These are phyloP conservation scores for Phytophthora aleatoria DNA, from an alignment of 352 stramenopile genomes.

Conservation along the genomic window DNA sequence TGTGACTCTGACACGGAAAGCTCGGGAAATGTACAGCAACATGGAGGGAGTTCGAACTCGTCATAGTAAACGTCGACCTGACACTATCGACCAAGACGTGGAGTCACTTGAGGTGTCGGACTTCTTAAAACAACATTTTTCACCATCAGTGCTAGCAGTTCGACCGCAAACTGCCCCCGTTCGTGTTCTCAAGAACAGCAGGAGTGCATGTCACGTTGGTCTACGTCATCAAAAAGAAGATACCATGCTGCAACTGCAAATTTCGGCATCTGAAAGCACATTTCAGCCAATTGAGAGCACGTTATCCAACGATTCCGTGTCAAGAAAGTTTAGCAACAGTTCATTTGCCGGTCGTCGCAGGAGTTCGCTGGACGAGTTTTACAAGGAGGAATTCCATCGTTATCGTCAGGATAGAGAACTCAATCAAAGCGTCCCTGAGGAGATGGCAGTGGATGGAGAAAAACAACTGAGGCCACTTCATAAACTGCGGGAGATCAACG, in stretches of 20 bases:
- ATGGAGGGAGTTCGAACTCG: slow-evolving; percentile 31
- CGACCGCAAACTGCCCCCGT: slow-evolving; percentile 56
- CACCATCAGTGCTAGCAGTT: slow-evolving; percentile 32
- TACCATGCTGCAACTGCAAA: slow-evolving; percentile 3
- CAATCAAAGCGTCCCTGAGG: slow-evolving; percentile 6
- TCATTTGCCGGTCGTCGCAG: slow-evolving; percentile 13
- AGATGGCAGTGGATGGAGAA: slow-evolving; percentile 1
- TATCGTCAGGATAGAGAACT: slow-evolving; percentile 29
- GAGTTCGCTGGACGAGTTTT: slow-evolving; percentile 55
- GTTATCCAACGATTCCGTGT: neutral
- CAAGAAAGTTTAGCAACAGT: slow-evolving; percentile 3
- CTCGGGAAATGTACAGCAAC: slow-evolving; percentile 63
- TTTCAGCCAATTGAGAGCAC: slow-evolving; percentile 9
- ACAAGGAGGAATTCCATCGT: slow-evolving; percentile 53
- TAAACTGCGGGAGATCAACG: slow-evolving; percentile 70
- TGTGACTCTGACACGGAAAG: slow-evolving; percentile 49
- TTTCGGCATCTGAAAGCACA: slow-evolving; percentile 19
- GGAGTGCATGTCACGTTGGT: slow-evolving; percentile 10
- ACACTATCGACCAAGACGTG: slow-evolving; percentile 7
- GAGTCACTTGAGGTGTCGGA: slow-evolving; percentile 43
- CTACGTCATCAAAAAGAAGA: slow-evolving; percentile 3
- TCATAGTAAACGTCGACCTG: slow-evolving; percentile 10
- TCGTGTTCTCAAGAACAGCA: slow-evolving; percentile 11
- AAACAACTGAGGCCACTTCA: slow-evolving; percentile 32
- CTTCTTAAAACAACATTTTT: slow-evolving; percentile 59